Base-by-base conservation (phyloP, 257 asterid genomes). In the Nicotiana noctiflora region DNA sequence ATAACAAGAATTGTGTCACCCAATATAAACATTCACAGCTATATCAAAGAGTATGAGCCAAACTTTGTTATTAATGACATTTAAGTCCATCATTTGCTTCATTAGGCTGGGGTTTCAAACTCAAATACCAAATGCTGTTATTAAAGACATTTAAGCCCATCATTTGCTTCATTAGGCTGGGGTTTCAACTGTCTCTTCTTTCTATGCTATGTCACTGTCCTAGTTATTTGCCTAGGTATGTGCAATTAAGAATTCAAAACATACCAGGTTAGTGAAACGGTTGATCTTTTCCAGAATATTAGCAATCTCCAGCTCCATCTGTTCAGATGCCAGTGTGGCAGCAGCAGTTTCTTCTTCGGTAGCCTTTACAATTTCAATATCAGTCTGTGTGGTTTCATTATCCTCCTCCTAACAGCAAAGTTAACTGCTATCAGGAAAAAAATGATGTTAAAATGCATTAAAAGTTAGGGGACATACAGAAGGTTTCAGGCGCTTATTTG, bases 201-300 rank as follows among this genome's bases (percentile, higher is more conserved):
- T 53, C 70, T 19, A 29, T 40, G 37, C 29, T 46, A 44, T 79
- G 57, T 34, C 76, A 64, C 11, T 52, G 18, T 25, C 59, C 14
- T 23, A 79, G 76, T 63, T 27, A 61, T 63, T 77, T 11, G 10
- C 10, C 18, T n/a, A 31, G 37, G 37, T 61, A 44, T 46, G 53
- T n/a, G 56, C n/a, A 15, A 31, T 9, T 32, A 63, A 61, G 53
- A 40, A 40, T 46, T 77, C 10, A 61, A 66, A 81, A 46, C 27
- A 49, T 90, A 95, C 98, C 98, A 90, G 86, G 86, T 91, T 89
- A 82, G 97, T 93, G 83, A 91, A 93, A 77, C 77, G 79, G 37
- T 89, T 82, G 81, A 95, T 95, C 93, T 90, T 94, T 23, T 91
- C 97, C 46, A 91, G 94, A 88, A 95, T 90, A 77, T 84, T 88